Evolutionary conservation across 2,329 filamentous ascomycete species (phyloP).

Genomic region (Malbranchea zuffiana): DNA sequence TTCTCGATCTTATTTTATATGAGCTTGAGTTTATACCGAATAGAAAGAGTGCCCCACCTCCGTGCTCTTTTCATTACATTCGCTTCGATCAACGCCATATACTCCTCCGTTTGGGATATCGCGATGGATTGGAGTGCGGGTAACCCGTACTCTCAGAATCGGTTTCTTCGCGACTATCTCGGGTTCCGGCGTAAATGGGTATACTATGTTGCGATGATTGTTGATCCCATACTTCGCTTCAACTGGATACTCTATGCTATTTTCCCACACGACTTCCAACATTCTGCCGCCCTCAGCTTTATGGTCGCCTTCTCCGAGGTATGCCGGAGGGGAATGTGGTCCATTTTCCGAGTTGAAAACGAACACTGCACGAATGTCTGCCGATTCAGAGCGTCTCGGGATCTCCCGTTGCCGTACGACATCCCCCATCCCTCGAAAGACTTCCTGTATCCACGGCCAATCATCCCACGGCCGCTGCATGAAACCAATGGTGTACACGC

Average conservation of each 20-base stretch:
- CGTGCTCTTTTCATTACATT: conserved; percentile 66
- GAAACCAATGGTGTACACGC: neutral
- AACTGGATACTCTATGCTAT: conserved; percentile 92
- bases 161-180: conserved; percentile 62
- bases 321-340: conserved; percentile 78
- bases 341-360: conserved; percentile 88
- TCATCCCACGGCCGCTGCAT: conserved; percentile 1
- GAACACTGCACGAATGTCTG: conserved; percentile 91
- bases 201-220: conserved; percentile 75
- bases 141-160: conserved; percentile 59
- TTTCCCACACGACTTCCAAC: conserved; percentile 66
- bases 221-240: conserved; percentile 79
- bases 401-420: conserved; percentile 75
- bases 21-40: conserved; percentile 71
- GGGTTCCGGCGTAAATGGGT: conserved; percentile 68
- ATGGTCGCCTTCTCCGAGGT: conserved; percentile 68
- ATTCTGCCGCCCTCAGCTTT: conserved; percentile 74
- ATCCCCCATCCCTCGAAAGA: conserved; percentile 16
- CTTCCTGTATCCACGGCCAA: neutral
- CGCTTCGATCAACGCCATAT: conserved; percentile 70
- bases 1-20: conserved; percentile 74
- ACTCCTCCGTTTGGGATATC: conserved; percentile 83
- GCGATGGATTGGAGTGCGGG: conserved; percentile 95
- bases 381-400: conserved; percentile 78
- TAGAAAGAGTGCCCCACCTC: conserved; percentile 48